Evolutionary conservation across 768 basidiomycete genomes (phyloP).

Genomic region (Cystobasidiopsis lactophilus): DNA sequence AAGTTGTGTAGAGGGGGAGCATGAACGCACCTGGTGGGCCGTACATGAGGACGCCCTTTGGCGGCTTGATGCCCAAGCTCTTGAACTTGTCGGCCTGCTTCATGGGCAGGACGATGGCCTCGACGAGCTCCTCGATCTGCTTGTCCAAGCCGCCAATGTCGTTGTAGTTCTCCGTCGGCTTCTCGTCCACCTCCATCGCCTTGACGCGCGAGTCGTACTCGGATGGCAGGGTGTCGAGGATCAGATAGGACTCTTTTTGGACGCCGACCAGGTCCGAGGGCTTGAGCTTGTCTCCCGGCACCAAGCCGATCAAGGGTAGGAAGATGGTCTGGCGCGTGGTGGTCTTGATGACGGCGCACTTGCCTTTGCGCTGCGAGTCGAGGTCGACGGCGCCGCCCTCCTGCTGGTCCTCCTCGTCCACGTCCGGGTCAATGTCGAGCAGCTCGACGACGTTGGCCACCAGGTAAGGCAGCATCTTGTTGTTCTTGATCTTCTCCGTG

Average conservation of each 20-base stretch:
- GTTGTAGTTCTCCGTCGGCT: slow-evolving; percentile 89
- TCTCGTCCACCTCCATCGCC: slow-evolving; percentile 98
- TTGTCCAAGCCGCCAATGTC: slow-evolving; percentile 97
- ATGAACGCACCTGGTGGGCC: slow-evolving; percentile 65
- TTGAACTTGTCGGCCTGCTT: slow-evolving; percentile 97
- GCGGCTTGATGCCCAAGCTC: slow-evolving; percentile 87
- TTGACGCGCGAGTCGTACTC: slow-evolving; percentile 97
- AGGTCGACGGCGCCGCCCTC: slow-evolving; percentile 90
- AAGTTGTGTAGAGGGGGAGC: neutral
- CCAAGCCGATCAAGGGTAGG: slow-evolving; percentile 90
- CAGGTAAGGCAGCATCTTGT: slow-evolving; percentile 92
- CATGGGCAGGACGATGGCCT: slow-evolving; percentile 96
- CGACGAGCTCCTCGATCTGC: slow-evolving; percentile 94
- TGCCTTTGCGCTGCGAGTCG: slow-evolving; percentile 86
- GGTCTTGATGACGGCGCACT: slow-evolving; percentile 97
- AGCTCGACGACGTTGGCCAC: slow-evolving; percentile 97
- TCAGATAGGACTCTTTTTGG: slow-evolving; percentile 96
- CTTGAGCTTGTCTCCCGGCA: slow-evolving; percentile 68
- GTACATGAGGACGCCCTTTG: slow-evolving; percentile 97
- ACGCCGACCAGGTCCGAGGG: slow-evolving; percentile 93
- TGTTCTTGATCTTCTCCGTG: slow-evolving; percentile 95
- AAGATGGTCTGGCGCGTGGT: slow-evolving; percentile 94
- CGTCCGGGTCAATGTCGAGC: slow-evolving; percentile 74
- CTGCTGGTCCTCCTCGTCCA: slow-evolving; percentile 38
- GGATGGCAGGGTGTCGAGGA: slow-evolving; percentile 81